These are phyloP conservation scores for Tetrapisispora arboricola DNA, from an alignment of 805 yeast species.

Conservation along the genomic window DNA sequence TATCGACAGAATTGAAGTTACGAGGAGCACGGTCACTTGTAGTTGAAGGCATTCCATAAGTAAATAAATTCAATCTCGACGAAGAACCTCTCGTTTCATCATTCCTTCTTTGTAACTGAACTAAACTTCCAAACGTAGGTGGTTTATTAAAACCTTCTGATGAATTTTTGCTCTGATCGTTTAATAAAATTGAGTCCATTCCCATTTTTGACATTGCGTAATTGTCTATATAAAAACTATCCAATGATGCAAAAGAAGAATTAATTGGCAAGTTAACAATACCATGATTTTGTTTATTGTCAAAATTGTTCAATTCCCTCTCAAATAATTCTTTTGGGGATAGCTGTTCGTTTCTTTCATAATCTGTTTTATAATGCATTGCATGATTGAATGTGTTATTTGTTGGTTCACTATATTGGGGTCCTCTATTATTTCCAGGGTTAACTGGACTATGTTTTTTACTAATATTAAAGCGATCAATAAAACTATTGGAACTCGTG, in stretches of 20 bases:
- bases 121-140: constrained; percentile 5
- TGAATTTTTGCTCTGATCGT: neutral
- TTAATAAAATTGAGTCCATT: constrained; percentile 6
- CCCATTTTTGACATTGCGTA: constrained; percentile 28
- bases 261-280: constrained; percentile 58
- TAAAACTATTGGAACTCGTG: neutral
- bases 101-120: constrained; percentile 4
- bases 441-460: neutral
- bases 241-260: constrained; percentile 71
- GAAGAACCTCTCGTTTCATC: constrained; percentile 1
- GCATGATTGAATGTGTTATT: constrained; percentile 4
- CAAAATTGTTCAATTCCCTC: constrained; percentile 19
- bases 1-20: neutral
- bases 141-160: neutral
- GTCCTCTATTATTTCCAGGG: neutral
- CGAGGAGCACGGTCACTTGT: constrained; percentile 9
- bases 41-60: constrained; percentile 1
- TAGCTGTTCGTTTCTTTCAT: constrained; percentile 3
- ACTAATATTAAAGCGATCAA: neutral
- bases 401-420: neutral
- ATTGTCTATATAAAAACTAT: constrained; percentile 48
- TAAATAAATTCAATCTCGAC: constrained; percentile 1
- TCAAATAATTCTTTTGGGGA: constrained; percentile 13
- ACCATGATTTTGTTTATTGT: constrained; percentile 14
- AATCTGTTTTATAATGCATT: constrained; percentile 4